Evolutionary conservation across 257 asterid genomes (phyloP), one percentile per base, ranked within the genome.

Genomic region (Solanum raphanifolium): DNA sequence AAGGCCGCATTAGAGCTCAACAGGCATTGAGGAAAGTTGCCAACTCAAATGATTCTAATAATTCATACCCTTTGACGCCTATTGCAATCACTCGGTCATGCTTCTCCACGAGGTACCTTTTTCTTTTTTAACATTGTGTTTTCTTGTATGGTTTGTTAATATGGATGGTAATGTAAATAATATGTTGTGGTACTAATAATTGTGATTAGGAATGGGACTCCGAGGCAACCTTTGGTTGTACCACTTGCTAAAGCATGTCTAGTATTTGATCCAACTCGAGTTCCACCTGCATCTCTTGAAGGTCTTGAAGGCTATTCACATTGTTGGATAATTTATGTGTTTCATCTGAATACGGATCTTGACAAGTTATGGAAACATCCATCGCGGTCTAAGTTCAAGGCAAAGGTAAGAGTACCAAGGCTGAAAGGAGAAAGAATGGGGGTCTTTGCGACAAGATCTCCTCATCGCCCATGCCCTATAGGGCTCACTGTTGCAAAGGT

Each of bases 401-500:
- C 99, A 86, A 97, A 96, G 99, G 99, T 97, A 75, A 94, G 96
- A 91, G 98, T 97, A 69, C 99, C 99, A 18, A 93, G 94, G 84
- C 92, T 97, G 83, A 91, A 94, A 83, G 99, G 99, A 73, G 96
- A 91, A 87, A 96, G 91, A 91, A 89, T 93, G 92, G 99, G 99
- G 79, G 94, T 97, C 85, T 97, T 97, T 92, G 98, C 99, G 66
- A 95, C 99, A 12, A 94, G 99, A 91, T 92, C 99, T 89, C 99
- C 99, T n/a, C 99, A 97, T 91, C 99, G 99, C 18, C 99, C 95
- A 34, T 95, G 98, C 89, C 99, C 99, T 27, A 93, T 97, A 89
- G 99, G 99, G 76, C 95, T 97, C 74, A 96, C 99, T 60, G 98
- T 97, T 86, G 99, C 99, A 48, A 97, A 97, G 99, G 94, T 97